These are phyloP conservation scores for Kwoniella sp. DNA, from an alignment of 768 basidiomycete species.

Conservation along the genomic window DNA sequence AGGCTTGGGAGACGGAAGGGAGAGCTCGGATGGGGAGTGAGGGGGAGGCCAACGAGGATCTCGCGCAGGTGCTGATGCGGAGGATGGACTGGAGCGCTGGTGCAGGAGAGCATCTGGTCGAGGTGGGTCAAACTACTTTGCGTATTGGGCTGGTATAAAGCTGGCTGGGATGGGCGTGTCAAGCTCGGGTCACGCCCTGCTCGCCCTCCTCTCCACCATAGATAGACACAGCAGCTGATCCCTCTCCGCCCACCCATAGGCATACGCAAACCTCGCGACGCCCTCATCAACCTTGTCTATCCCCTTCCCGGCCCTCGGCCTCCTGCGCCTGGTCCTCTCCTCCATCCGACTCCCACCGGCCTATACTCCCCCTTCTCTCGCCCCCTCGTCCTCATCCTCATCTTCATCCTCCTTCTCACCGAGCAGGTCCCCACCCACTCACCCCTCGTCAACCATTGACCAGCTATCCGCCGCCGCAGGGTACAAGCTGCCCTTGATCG, in stretches of 20 bases:
- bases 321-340: slow-evolving; percentile 11
- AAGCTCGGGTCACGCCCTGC: too few relatives aligned
- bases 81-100: slow-evolving; percentile 24
- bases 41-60: neutral
- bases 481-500: slow-evolving; percentile 21
- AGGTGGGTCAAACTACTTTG: slow-evolving; percentile 32
- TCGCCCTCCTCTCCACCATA: too few relatives aligned
- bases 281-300: slow-evolving; percentile 25
- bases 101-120: slow-evolving; percentile 37
- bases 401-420: slow-evolving; percentile 1
- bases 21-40: neutral
- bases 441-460: slow-evolving; percentile 6
- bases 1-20: slow-evolving; percentile 29
- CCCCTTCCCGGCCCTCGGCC: slow-evolving; percentile 25
- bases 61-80: slow-evolving; percentile 16
- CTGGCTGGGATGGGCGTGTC: too few relatives aligned
- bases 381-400: slow-evolving; percentile 5
- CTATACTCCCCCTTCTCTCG: slow-evolving; percentile 9
- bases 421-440: neutral
- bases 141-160: too few relatives aligned
- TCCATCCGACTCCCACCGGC: slow-evolving; percentile 2
- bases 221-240: too few relatives aligned
- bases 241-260: slow-evolving; percentile 10
- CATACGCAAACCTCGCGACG: slow-evolving; percentile 30
- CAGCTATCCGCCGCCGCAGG: neutral